Conservation (phyloP, 768 basidiomycete species). For the Infundibulicybe gibba region DNA sequence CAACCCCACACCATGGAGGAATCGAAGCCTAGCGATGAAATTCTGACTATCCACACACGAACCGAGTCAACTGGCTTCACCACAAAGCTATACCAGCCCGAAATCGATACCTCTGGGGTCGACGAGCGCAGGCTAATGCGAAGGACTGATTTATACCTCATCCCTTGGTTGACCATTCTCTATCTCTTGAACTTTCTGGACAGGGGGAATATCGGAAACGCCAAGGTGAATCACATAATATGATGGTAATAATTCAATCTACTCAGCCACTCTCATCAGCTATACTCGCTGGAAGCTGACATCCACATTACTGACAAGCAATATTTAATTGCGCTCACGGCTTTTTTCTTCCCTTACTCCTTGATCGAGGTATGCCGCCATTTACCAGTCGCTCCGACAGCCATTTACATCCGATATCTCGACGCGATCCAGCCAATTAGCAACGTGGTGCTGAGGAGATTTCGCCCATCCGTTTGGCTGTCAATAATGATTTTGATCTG, state of each 20-base stretch:
- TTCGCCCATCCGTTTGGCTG: constrained; percentile 68
- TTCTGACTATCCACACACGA: too few relatives aligned
- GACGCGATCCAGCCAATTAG: constrained; percentile 46
- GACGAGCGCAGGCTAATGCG: constrained; percentile 54
- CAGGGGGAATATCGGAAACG: constrained; percentile 69
- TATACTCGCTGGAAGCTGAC: constrained; percentile 56
- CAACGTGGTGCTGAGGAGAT: constrained; percentile 53
- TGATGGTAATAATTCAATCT: neutral
- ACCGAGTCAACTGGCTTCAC: too few relatives aligned
- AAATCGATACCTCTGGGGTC: constrained; percentile 46
- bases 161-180: constrained; percentile 74
- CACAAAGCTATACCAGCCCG: constrained; percentile 35
- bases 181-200: constrained; percentile 77
- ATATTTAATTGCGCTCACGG: constrained; percentile 63
- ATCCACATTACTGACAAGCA: constrained; percentile 59
- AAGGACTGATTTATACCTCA: constrained; percentile 61
- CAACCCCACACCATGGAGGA: too few relatives aligned
- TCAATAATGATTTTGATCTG: constrained; percentile 45
- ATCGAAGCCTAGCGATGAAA: too few relatives aligned
- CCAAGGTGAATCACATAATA: constrained; percentile 43
- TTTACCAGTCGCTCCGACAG: too few relatives aligned
- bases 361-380: constrained; percentile 67
- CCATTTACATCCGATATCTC: too few relatives aligned
- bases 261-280: constrained; percentile 26
- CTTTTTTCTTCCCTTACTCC: constrained; percentile 77